Evolutionary conservation across 768 basidiomycete species (phyloP), one percentile per base, ranked within the genome.

Genomic region (Russula vinacea): DNA sequence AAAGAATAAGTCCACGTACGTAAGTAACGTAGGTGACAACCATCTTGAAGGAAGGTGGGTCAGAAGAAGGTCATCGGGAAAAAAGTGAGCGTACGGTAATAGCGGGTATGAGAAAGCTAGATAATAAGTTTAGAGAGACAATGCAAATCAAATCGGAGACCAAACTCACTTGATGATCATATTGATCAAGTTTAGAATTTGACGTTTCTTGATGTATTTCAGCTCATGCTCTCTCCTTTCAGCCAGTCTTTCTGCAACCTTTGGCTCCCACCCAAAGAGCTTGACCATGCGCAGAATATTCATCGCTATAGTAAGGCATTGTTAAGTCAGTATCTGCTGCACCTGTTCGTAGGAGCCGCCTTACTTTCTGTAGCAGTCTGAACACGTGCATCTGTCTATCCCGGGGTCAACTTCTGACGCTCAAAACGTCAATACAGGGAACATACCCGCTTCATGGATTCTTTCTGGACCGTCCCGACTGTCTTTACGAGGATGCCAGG

Each of bases 211-310:
- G 64, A 79, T 71, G 39, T 71, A 71, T 5, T 64, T 59, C 44
- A 81, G 69, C 69, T 81, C 80, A 8, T 71, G 70, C 44, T 77
- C 77, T 56, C 80, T 74, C 67, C 78, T 78, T 51, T 70, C 69
- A 1, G 59, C 65, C 26, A 70, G n/a, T n/a, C 60, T 61, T n/a
- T 29, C 77, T 19, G 77, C 60, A 53, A 79, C 78, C 66, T 80
- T 80, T 13, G 77, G 74, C 69, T 86, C 80, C 81, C 88, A 82
- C 9, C 80, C 88, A 68, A 90, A 89, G 47, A 89, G 75, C 73
- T 83, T 83, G 72, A 82, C 71, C 77, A 82, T 81, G 17, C 81
- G 76, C 6, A 82, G 62, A 62, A 78, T 73, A 24, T 69, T 68
- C 62, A 79, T 69, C 16, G 71, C 77, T 78, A 58, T 5, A 40